Evolutionary conservation across 495 filamentous ascomycete species (phyloP).

Genomic region (Stereocaulon alpinum): DNA sequence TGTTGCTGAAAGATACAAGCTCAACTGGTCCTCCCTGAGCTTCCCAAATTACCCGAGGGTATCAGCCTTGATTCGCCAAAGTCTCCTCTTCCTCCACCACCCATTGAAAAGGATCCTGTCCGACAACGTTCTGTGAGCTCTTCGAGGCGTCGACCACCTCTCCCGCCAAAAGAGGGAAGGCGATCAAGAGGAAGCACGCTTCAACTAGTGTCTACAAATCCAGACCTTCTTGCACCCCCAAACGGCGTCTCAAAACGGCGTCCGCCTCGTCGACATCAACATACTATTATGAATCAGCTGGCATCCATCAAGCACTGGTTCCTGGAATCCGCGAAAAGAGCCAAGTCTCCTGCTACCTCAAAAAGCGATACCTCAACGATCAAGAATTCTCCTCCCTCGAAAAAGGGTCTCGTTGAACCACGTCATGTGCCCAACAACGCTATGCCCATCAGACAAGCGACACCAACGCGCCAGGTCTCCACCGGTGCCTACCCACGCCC

Average conservation of each 20-base stretch:
- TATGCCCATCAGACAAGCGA: conserved; percentile 3
- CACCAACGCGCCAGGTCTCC: conserved; percentile 11
- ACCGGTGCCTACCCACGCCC: conserved; percentile 25
- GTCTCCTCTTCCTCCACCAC: conserved; percentile 46
- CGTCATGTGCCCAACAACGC: conserved; percentile 7
- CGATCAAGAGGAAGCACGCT: conserved; percentile 67
- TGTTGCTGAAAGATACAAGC: conserved; percentile 22
- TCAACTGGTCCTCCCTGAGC: conserved; percentile 47
- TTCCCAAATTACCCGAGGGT: conserved; percentile 63
- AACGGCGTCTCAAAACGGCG: conserved; percentile 46
- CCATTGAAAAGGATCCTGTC: conserved; percentile 69
- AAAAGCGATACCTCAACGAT: conserved; percentile 47
- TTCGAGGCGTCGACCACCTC: conserved; percentile 59
- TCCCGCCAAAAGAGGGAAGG: conserved; percentile 74
- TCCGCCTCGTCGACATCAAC: conserved; percentile 49
- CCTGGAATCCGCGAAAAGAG: conserved; percentile 63
- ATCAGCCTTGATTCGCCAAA: conserved; percentile 31
- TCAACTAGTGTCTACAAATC: conserved; percentile 66
- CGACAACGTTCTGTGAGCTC: conserved; percentile 50
- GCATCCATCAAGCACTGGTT: conserved; percentile 86
- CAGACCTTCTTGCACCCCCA: conserved; percentile 46
- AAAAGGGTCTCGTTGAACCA: conserved; percentile 8
- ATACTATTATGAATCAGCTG: conserved; percentile 65
- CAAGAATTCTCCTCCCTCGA: conserved; percentile 25
- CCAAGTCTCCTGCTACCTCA: conserved; percentile 49